Evolutionary conservation across 2,329 filamentous ascomycete species (phyloP), one percentile per base, ranked within the genome.

Genomic region (Pseudocercospora fijiensis): DNA sequence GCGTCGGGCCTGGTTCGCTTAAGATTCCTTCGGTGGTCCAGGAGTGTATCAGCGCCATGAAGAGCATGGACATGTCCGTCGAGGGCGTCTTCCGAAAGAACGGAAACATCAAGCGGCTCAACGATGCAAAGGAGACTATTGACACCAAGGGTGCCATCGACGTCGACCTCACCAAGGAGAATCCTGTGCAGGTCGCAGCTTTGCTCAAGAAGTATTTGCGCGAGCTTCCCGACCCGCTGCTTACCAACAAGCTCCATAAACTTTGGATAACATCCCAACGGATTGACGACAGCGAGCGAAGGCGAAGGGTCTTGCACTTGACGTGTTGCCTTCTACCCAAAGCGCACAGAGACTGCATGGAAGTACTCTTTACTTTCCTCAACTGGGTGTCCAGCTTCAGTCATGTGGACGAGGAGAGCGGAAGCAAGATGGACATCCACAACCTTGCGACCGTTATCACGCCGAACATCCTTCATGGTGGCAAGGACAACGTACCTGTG

Each of bases 51-150:
- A 90, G 91, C 3, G 92, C 93, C 11, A 96, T 99, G 91, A 88
- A 93, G 71, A 95, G 94, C 78, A 98, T 99, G 92, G 95, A 99
- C 77, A 92, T 99, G 81, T 98, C 94, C 1, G 92, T 99, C 1
- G 95, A 99, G 78, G 95, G 95, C 72, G 93, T 99, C 22, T 99
- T 99, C 86, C 88, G 95, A 71, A 99, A 99, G 84, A 99, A 98
- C 73, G 95, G 95, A 71, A 99, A 98, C 77, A 97, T 99, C 80
- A 94, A 95, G 77, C 91, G 93, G 70, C 83, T 97, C 51, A 91
- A 90, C 70, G 93, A 96, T 66, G 83, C 96, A 6, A 89, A 92
- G 43, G 91, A 96, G 61, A 83, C 88, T 71, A 92, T 99, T 68
- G 95, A 99, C 76, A 86, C 86, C 51, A 89, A 92, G 60, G 94